phyloP scores from a whole-genome alignment of 345 rosid species.

The Eucalyptus tenuipes region DNA sequence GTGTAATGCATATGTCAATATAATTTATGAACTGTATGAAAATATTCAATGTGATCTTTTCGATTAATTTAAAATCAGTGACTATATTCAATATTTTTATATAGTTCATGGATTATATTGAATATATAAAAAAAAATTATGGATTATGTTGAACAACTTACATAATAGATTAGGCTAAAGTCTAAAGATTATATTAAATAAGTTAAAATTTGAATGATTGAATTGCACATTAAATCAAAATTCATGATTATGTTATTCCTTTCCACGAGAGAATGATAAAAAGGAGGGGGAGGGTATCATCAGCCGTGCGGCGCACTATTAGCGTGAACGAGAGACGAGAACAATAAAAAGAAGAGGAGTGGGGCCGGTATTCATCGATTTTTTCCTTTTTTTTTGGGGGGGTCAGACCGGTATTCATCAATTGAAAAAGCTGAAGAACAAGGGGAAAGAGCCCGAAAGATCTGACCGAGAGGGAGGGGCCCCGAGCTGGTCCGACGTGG shows the following conservation, averaged over 20 bases:
- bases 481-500: background rate
- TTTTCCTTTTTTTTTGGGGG: fast-evolving
- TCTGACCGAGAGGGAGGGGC: background rate
- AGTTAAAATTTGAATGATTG: fast-evolving
- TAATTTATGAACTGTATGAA: fast-evolving
- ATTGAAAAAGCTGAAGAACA: background rate
- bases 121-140: no score
- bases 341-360: no score
- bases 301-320: no score
- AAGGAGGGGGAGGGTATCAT: background rate
- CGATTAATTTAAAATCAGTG: fast-evolving
- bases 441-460: background rate
- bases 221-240: fast-evolving
- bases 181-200: fast-evolving
- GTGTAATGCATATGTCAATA: no score
- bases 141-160: fast-evolving
- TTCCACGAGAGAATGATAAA: no score
- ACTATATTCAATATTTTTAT: fast-evolving
- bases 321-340: no score
- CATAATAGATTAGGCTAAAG: fast-evolving
- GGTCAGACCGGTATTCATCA: background rate
- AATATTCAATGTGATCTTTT: fast-evolving
- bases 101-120: fast-evolving
- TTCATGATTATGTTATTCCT: no score
- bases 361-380: no score